Base-by-base conservation (phyloP, 345 rosid genomes). In the Gossypium mustelinum region DNA sequence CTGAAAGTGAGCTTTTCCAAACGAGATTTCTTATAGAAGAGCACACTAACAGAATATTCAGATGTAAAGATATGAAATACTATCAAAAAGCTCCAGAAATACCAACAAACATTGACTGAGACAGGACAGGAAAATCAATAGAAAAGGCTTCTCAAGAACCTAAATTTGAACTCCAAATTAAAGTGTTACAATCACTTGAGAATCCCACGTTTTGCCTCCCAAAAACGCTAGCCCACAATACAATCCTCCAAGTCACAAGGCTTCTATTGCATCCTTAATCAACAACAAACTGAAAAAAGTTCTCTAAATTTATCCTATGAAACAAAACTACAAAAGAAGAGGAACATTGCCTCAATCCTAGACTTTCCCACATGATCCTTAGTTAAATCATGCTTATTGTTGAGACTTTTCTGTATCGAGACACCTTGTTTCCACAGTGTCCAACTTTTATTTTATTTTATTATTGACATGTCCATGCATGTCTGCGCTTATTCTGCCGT, bases 121-220 rank as follows among this genome's bases (percentile, higher is more conserved):
- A 63, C 24, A 17, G 47, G 13, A 63, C 24, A 63, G 47, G 47
- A 43, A 34, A 63, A 39, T 4, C 12, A 63, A 17, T 9, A 59
- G 7, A 63, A 39, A 34, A 41, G 24, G 68, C 14, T 17, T 34
- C 47, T 63, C 14, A 63, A 39, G 41, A 39, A 62, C 47, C 67
- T 9, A 62, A 62, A 24, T 58, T 58, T 58, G 12, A 58, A 59
- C 41, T 59, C 41, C 64, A 59, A 63, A 63, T 1, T 9, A 0
- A 63, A 63, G 14, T 39, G 48, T 63, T 63, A 10, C 47, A 16
- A 34, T 63, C 22, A 62, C 43, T 62, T 63, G 48, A 17, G 14
- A 63, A 8, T 39, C 68, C 68, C 14, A 9, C 22, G n/a, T n/a
- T 64, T 44, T 64, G 20, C 68, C 47, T 61, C 45, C 68, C 68